Conservation (phyloP, 768 basidiomycete species). For the Suillus weaverae region DNA sequence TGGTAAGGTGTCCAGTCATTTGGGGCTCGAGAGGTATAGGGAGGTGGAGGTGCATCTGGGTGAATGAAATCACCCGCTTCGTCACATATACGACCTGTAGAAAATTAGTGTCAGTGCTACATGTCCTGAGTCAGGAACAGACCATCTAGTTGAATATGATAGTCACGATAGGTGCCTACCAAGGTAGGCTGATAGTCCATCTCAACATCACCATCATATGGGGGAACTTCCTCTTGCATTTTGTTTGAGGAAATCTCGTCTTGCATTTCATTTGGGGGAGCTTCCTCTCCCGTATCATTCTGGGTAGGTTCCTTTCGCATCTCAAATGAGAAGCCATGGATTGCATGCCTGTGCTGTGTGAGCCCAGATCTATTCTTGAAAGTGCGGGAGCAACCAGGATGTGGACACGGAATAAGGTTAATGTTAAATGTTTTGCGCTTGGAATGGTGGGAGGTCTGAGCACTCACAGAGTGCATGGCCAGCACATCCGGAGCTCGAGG, state of each 20-base stretch:
- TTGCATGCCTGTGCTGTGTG: neutral
- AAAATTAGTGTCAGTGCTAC: neutral
- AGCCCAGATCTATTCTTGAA: slow-evolving; percentile 2
- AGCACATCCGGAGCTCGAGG: neutral
- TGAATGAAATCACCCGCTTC: neutral
- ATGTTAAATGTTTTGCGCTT: neutral
- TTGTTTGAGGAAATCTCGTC: too few species aligned
- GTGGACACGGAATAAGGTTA: neutral
- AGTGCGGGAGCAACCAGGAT: neutral
- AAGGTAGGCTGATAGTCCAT: too few species aligned
- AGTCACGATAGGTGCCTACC: neutral
- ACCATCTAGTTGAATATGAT: neutral
- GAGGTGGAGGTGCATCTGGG: slow-evolving; percentile 4
- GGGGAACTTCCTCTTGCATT: too few species aligned
- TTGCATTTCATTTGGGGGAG: too few species aligned
- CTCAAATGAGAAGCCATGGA: neutral
- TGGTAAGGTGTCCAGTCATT: slow-evolving; percentile 22
- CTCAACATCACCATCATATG: too few species aligned
- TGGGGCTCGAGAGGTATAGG: neutral
- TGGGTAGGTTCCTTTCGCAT: too few species aligned
- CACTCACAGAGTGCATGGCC: too few species aligned
- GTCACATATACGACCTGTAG: slow-evolving; percentile 7
- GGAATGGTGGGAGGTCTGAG: neutral
- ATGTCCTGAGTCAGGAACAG: neutral
- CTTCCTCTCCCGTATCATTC: too few species aligned